phyloP scores from a whole-genome alignment of 2,329 filamentous ascomycete genomes.

The Ilyonectria mors-panacis region DNA sequence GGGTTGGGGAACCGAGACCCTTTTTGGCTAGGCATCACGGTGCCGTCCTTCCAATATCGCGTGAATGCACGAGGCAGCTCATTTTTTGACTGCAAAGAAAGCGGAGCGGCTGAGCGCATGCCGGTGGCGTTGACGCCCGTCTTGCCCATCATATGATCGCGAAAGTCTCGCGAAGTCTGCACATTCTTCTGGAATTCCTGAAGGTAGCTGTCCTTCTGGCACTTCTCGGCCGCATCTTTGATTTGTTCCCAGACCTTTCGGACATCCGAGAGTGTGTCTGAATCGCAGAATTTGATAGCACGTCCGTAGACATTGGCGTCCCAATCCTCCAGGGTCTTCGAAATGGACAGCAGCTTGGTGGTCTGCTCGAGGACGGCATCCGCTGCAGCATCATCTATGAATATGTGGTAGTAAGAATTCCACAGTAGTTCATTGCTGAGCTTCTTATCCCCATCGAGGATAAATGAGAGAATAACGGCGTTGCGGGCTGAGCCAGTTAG shows the following conservation, averaged over 20 bases:
- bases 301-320: constrained; percentile 59
- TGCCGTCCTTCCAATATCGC: constrained; percentile 56
- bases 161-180: constrained; percentile 35
- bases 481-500: constrained; percentile 64
- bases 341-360: constrained; percentile 58
- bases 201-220: constrained; percentile 22
- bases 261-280: constrained; percentile 59
- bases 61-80: constrained; percentile 43
- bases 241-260: constrained; percentile 56
- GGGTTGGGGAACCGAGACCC: constrained; percentile 59
- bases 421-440: constrained; percentile 56
- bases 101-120: constrained; percentile 57
- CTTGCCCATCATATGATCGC: constrained; percentile 31
- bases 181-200: constrained; percentile 38
- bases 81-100: constrained; percentile 46
- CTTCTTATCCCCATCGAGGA: constrained; percentile 58
- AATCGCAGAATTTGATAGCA: constrained; percentile 64
- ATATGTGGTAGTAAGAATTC: constrained; percentile 70
- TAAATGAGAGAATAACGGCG: constrained; percentile 65
- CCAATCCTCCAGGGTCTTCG: constrained; percentile 61
- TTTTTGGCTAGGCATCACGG: constrained; percentile 41
- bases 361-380: constrained; percentile 59
- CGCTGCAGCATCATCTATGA: constrained; percentile 57
- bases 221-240: constrained; percentile 35
- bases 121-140: constrained; percentile 46